A percentile compares a stretch with the other conserved stretches of the same genome.
phyloP scores from a whole-genome alignment of 192 early-diverging fungal species.

The Funneliformis geosporum region DNA sequence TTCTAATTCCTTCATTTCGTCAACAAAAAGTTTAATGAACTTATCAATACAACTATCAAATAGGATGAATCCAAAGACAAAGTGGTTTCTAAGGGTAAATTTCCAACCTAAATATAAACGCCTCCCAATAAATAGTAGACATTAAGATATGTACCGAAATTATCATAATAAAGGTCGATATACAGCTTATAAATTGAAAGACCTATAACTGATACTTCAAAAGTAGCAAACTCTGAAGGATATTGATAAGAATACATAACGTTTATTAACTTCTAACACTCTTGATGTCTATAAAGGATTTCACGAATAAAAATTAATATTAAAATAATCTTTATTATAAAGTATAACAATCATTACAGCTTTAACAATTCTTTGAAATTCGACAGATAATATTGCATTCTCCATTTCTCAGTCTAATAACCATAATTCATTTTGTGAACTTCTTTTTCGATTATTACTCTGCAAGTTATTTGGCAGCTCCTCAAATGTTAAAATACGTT shows the following conservation, averaged over 20 bases:
- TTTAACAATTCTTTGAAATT: background rate
- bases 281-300: conserved; percentile 2
- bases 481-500: background rate
- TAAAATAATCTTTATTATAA: background rate
- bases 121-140: background rate
- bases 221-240: background rate
- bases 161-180: conserved; percentile 2
- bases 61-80: too few relatives aligned
- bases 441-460: background rate
- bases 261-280: background rate
- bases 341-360: background rate
- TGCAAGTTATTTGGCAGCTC: background rate
- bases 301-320: background rate
- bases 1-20: too few relatives aligned
- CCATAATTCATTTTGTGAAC: background rate
- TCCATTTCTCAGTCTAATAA: background rate
- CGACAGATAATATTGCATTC: background rate
- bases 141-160: background rate
- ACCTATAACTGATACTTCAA: background rate
- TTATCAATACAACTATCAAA: too few relatives aligned
- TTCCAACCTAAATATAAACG: background rate
- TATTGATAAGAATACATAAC: background rate
- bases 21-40: too few relatives aligned
- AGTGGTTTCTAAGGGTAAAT: background rate
- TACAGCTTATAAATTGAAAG: background rate